These are phyloP conservation scores for Cercospora sp. DNA, from an alignment of 2,329 filamentous ascomycete species.

Conservation along the genomic window DNA sequence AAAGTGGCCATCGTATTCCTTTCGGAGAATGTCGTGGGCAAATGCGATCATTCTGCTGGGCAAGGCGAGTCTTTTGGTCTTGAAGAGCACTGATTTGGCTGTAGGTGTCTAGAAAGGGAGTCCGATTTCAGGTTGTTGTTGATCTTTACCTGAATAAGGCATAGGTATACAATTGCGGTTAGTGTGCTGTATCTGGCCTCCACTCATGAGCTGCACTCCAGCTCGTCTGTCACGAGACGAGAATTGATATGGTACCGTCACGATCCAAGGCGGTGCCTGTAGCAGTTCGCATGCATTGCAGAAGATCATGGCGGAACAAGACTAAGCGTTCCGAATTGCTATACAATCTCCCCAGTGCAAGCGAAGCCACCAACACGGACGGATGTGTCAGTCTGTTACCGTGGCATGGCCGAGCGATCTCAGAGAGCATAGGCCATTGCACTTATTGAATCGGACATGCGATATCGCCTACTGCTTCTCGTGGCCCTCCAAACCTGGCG, in stretches of 20 bases:
- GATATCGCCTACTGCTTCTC: not conserved
- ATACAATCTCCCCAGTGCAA: not conserved
- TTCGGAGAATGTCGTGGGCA: not conserved
- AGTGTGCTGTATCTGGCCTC: not conserved
- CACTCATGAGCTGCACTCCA: not conserved
- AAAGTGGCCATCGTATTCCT: not conserved
- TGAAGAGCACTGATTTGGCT: not conserved
- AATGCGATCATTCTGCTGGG: not conserved
- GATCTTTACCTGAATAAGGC: not conserved
- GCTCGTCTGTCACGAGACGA: not conserved
- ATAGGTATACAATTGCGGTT: not conserved
- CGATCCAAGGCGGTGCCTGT: not conserved
- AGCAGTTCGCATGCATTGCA: not conserved
- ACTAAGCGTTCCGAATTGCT: not conserved
- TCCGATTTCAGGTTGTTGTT: not conserved
- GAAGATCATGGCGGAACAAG: not conserved
- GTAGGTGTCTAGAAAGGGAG: not conserved
- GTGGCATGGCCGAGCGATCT: not conserved
- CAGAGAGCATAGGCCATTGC: not conserved
- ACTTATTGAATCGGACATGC: not conserved
- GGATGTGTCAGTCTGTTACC: no score
- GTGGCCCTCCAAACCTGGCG: conserved; percentile 30
- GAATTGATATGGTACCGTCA: not conserved
- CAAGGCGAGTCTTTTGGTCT: not conserved
- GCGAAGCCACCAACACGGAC: not conserved